Conservation (phyloP, 192 early-diverging fungal genomes). For the Anaeromyces robustus region DNA sequence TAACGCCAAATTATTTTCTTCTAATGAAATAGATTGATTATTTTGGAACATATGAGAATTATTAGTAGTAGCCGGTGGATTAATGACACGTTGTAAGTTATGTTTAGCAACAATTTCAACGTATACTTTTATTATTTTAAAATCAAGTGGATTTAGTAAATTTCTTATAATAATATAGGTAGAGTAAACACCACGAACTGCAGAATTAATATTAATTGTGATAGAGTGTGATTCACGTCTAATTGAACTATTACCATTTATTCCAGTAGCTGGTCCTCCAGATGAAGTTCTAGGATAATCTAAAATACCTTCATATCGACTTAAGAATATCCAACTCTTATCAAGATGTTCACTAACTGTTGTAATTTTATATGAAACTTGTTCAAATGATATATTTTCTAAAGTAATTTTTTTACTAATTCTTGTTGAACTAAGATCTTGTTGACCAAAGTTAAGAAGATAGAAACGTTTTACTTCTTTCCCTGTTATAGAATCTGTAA, state of each 20-base stretch:
- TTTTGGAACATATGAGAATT: constrained; percentile 2
- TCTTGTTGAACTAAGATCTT: constrained; percentile 37
- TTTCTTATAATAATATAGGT: constrained; percentile 63
- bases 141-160: constrained; percentile 51
- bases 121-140: constrained; percentile 49
- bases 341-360: constrained; percentile 31
- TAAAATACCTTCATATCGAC: constrained; percentile 52
- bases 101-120: constrained; percentile 54
- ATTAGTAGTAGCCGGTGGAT: background rate
- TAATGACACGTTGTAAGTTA: constrained; percentile 9
- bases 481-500: constrained; percentile 11
- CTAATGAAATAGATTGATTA: background rate
- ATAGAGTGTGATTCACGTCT: constrained; percentile 26
- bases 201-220: constrained; percentile 40
- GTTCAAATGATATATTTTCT: constrained; percentile 32
- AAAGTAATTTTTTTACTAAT: constrained; percentile 46
- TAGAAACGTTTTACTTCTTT: constrained; percentile 43
- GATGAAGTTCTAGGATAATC: constrained; percentile 17
- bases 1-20: background rate
- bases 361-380: constrained; percentile 43
- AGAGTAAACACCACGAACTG: constrained; percentile 40
- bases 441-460: constrained; percentile 65
- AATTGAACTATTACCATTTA: constrained; percentile 1
- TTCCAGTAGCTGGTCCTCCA: background rate
- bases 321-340: constrained; percentile 46